Base-by-base conservation (phyloP, 2,329 filamentous ascomycete genomes). In the Aspergillus vadensis region DNA sequence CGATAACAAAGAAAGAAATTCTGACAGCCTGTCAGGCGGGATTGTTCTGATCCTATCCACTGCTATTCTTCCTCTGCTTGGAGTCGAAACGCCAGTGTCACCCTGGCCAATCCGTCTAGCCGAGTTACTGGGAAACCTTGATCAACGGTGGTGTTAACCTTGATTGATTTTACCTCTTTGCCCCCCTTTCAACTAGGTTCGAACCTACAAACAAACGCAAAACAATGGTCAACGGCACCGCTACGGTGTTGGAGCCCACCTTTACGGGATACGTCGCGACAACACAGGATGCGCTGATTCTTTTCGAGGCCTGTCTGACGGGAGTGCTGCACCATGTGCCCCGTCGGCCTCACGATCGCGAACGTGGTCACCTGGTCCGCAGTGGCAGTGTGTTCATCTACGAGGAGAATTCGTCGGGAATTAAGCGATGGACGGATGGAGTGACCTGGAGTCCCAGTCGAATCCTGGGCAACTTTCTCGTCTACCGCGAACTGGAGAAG, bases 361-460 rank as follows among this genome's bases (percentile, higher is more conserved):
- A 97, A 76, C 85, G 92, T 55, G 81, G 83, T 23, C 83, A 86
- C 19, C 85, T 96, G 55, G 95, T 97, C 72, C 85, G 85, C 66
- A 96, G 91, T 67, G 93, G 93, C 38, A 89, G 90, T 66, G 86
- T 97, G 50, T 95, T 97, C 77, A 91, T 97, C 66, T 97, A 97
- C 75, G 92, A 96, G 71, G 92, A 97, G 74, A 89, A 91, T 63
- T 88, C 91, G 0, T 96, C 92, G 0, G 92, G 92, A 5, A 96
- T 97, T 78, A 96, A 96, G 79, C 85, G 93, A 58, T 97, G 93
- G 93, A 97, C 92, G 0, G 93, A 97, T 68, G 92, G 93, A 14
- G 86, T 94, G 10, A 88, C 89, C 6, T 97, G 93, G 93, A 96
- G 91, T 67, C 93, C 93, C 0, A 96, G 89, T 75, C 88, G 90